A percentile compares a stretch with the other conserved stretches of the same genome.
These are phyloP conservation scores for Grigorovia jiainica DNA, from an alignment of 805 yeast genomes.

Conservation along the genomic window DNA sequence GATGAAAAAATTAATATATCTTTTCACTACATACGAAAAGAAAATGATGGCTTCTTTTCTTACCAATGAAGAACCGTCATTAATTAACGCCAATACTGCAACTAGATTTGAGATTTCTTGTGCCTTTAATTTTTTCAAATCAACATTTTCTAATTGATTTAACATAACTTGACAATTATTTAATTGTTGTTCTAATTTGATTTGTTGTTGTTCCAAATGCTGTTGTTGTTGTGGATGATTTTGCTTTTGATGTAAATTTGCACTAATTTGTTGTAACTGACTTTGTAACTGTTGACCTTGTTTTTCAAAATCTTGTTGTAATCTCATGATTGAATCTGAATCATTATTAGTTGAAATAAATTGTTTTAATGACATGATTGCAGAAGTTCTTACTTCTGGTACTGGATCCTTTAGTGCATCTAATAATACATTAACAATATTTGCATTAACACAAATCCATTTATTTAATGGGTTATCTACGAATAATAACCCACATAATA, in stretches of 20 bases:
- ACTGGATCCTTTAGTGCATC: slow-evolving; percentile 73
- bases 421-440: slow-evolving; percentile 43
- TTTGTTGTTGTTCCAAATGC: slow-evolving; percentile 20
- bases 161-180: slow-evolving; percentile 22
- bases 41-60: slow-evolving; percentile 76
- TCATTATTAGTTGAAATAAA: slow-evolving; percentile 44
- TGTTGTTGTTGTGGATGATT: slow-evolving; percentile 11
- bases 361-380: slow-evolving; percentile 61
- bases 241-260: slow-evolving; percentile 20
- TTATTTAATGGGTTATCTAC: slow-evolving; percentile 64
- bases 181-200: slow-evolving; percentile 27
- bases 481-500: slow-evolving; percentile 72
- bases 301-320: slow-evolving; percentile 28
- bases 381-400: slow-evolving; percentile 88
- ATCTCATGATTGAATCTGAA: slow-evolving; percentile 26
- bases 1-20: slow-evolving; percentile 63
- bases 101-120: slow-evolving; percentile 66
- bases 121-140: slow-evolving; percentile 41
- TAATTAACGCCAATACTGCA: slow-evolving; percentile 54
- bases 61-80: slow-evolving; percentile 86
- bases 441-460: slow-evolving; percentile 57
- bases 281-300: slow-evolving; percentile 25
- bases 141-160: slow-evolving; percentile 22
- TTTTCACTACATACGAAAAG: slow-evolving; percentile 62
- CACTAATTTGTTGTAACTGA: slow-evolving; percentile 24